Percentiles rank a stretch among this genome's conserved stretches.
Conservation (phyloP, 1,284 basidiomycete species). For the Ganoderma lucidum region DNA sequence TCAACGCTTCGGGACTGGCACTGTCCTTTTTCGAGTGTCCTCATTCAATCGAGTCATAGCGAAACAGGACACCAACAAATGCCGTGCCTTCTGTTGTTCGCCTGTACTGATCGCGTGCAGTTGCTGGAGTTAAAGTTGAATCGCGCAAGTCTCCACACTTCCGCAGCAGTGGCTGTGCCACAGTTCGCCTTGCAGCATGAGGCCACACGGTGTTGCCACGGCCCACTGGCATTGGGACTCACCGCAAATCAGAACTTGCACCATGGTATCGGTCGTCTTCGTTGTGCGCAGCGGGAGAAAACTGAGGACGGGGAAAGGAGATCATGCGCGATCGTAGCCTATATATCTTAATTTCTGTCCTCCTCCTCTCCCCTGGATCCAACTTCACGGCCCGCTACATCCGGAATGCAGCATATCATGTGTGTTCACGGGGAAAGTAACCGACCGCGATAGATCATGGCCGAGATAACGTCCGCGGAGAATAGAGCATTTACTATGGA, state of each 20-base stretch:
- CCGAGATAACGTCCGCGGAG: no score
- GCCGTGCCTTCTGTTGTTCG: no score
- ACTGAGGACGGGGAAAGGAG: background rate
- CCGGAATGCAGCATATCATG: background rate
- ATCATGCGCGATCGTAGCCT: background rate
- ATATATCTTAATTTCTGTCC: background rate
- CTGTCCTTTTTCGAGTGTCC: background rate
- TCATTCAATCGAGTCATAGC: background rate
- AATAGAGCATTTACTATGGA: background rate
- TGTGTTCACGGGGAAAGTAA: background rate
- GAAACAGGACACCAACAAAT: no score
- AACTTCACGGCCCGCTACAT: constrained; percentile 3
- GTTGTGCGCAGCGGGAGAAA: background rate
- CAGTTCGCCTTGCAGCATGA: no score
- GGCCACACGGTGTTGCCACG: no score
- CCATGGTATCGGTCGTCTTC: constrained; percentile 18
- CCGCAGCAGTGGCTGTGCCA: no score
- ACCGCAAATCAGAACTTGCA: constrained; percentile 34
- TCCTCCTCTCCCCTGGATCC: background rate
- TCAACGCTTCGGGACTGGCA: no score
- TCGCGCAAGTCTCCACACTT: no score
- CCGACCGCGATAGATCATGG: background rate
- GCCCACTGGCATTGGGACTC: background rate
- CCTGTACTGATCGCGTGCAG: no score
- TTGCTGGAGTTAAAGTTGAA: no score